A percentile compares a stretch with the other conserved stretches of the same genome.
These are phyloP conservation scores for Helianthus annuus DNA, from an alignment of 129 eudicot species.

Conservation along the genomic window DNA sequence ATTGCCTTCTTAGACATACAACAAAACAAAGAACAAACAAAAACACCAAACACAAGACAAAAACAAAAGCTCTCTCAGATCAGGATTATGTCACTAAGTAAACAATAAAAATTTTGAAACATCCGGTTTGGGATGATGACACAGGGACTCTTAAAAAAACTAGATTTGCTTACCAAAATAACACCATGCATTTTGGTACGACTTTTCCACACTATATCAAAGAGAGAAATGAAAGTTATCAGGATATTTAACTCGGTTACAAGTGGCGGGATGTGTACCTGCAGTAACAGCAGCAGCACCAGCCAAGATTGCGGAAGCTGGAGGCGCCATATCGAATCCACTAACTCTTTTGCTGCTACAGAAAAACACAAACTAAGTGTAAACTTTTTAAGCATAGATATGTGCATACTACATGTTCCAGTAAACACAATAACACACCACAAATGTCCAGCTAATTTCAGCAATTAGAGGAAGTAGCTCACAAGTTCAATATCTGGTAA, in stretches of 20 bases:
- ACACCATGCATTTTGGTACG: conserved; percentile 84
- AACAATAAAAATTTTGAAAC: conserved; percentile 47
- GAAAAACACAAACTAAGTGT: conserved; percentile 18
- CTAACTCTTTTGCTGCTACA: conserved; percentile 90
- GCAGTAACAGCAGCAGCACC: conserved; percentile 64
- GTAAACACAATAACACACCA: neutral
- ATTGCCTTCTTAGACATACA: conserved; percentile 95
- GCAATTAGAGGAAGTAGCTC: neutral
- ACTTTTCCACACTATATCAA: conserved; percentile 80
- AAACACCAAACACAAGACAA: conserved; percentile 88
- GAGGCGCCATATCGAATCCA: conserved; percentile 99
- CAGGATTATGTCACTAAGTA: conserved; percentile 62
- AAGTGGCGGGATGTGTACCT: conserved; percentile 49
- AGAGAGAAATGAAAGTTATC: conserved; percentile 52
- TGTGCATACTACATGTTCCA: neutral
- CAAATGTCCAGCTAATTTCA: neutral
- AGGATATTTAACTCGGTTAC: conserved; percentile 16
- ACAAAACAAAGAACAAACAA: conserved; percentile 94
- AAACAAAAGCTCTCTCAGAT: conserved; percentile 94
- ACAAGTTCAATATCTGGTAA: neutral
- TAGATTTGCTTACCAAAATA: conserved; percentile 79
- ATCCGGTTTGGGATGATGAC: conserved; percentile 43
- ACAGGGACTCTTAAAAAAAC: conserved; percentile 39
- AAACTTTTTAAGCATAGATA: neutral
- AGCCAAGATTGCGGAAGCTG: conserved; percentile 82